Evolutionary conservation across 768 basidiomycete genomes (phyloP).

Genomic region (Termitomyces sp.): DNA sequence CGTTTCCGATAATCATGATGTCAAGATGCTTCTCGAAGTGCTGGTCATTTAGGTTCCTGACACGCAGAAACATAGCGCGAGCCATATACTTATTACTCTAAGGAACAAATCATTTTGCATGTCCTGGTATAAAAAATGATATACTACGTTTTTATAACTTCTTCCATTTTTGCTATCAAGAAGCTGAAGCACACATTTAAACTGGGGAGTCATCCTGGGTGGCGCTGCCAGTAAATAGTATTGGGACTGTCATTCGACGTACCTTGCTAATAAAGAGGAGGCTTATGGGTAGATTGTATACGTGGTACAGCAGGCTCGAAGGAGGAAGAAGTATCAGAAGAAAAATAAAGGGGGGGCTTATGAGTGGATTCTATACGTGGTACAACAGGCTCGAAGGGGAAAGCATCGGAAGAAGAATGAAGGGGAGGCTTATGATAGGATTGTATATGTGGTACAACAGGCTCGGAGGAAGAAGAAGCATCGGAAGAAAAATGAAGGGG

Average conservation of each 20-base stretch:
- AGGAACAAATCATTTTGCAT: no score
- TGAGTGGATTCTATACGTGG: not conserved
- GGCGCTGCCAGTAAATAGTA: not conserved
- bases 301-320: not conserved
- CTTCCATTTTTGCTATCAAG: no score
- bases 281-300: not conserved
- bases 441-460: not conserved
- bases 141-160: no score
- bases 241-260: not conserved
- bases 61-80: no score
- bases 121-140: no score
- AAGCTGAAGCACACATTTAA: not conserved
- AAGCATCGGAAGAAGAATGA: not conserved
- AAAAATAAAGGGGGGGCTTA: not conserved
- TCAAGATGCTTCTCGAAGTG: no score
- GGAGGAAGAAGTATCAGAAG: not conserved
- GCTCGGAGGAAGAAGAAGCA: not conserved
- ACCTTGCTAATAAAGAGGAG: not conserved
- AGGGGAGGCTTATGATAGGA: not conserved
- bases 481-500: not conserved
- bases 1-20: no score
- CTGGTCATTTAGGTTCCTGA: no score
- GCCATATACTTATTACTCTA: no score
- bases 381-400: not conserved
- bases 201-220: not conserved